Evolutionary conservation across 768 basidiomycete species (phyloP), one percentile per base, ranked within the genome.

Genomic region (Termitomyces sp.): DNA sequence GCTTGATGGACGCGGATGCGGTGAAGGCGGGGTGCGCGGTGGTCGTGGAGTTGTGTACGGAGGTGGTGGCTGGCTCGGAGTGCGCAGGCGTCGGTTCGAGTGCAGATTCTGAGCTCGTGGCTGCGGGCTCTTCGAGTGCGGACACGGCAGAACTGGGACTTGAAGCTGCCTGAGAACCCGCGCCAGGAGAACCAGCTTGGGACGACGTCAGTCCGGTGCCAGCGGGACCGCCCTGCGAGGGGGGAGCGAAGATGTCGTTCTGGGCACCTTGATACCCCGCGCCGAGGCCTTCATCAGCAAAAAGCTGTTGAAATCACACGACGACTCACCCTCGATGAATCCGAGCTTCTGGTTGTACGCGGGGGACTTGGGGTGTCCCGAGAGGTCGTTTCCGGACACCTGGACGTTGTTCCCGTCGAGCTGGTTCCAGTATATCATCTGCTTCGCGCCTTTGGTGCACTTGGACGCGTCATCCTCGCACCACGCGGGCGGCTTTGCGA

Each of bases 371-470:
- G 59, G 65, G 1, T 64, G 53, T 20, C 79, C 79, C 8, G 63
- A 57, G 16, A 64, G 60, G 63, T 82, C 79, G 9, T 46, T 63
- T 0, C 80, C 81, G 6, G 63, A 63, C 0, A 80, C 77, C 10
- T 68, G 51, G 62, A 82, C 76, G 58, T 82, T 83, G 65, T 81
- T 76, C 3, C 80, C 77, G 3, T 74, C 71, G 0, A 54, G 48
- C 63, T 82, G 80, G 61, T 83, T 74, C 80, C 80, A 83, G 65
- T 76, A 78, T 40, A 83, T 61, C 77, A 82, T 78, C 71, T 83
- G 81, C 61, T 82, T 82, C 3, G 82, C 71, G 44, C 81, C 82
- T 60, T 74, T 69, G 22, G 69, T 69, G 60, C 82, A 83, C 24
- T 63, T 69, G 9, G 62, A 63, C 4, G 69, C 66, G 55, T 82